Percentiles rank a stretch among this genome's conserved stretches.
These are phyloP conservation scores for Diaporthe sp. DNA, from an alignment of 2,329 filamentous ascomycete species.

Conservation along the genomic window DNA sequence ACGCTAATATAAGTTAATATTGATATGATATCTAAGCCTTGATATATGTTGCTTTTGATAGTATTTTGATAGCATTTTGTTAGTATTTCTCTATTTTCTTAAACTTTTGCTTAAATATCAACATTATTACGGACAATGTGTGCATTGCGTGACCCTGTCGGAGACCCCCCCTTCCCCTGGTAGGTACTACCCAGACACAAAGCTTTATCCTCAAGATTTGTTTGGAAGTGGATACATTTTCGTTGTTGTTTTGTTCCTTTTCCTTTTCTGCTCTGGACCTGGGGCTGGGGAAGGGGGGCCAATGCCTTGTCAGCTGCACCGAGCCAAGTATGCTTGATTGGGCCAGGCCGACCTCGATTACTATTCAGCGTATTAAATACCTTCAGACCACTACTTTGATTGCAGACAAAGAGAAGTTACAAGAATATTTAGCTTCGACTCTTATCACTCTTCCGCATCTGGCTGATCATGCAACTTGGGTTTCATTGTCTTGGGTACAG, in stretches of 20 bases:
- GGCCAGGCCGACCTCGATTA: not conserved
- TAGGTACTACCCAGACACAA: not conserved
- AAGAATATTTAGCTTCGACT: not conserved
- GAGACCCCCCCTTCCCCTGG: no score
- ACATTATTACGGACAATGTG: no score
- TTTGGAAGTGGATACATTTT: not conserved
- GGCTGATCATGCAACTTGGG: not conserved
- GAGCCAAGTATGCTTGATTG: not conserved
- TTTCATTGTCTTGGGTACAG: conserved; percentile 2
- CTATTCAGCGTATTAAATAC: not conserved
- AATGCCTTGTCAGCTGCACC: not conserved
- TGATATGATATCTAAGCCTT: no score
- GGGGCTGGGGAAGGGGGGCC: no score
- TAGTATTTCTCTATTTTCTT: no score
- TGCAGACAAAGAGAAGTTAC: not conserved
- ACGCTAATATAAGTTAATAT: no score
- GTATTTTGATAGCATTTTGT: no score
- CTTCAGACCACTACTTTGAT: not conserved
- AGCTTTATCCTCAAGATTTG: not conserved
- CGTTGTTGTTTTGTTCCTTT: not conserved
- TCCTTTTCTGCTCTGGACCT: not conserved
- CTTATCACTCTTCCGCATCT: not conserved
- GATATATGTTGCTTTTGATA: no score
- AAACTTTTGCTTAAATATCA: no score
- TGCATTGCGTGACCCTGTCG: no score